phyloP scores from a whole-genome alignment of 2,329 filamentous ascomycete species.

The Chaetothyriales sp. region DNA sequence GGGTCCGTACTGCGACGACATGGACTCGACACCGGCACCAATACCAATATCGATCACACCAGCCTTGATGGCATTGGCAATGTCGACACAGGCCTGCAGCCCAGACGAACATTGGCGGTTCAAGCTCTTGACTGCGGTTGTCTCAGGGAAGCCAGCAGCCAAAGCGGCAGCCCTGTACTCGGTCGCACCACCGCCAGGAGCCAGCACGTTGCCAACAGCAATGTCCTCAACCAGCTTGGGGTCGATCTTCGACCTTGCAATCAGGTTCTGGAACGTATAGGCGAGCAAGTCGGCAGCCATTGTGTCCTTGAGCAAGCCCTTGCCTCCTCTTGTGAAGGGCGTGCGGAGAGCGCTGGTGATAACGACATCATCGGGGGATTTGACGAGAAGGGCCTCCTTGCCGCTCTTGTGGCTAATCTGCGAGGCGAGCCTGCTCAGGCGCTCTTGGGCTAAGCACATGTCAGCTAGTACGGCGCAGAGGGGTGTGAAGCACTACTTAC shows the following conservation, averaged over 20 bases:
- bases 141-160: constrained; percentile 77
- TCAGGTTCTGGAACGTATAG: constrained; percentile 64
- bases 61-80: constrained; percentile 77
- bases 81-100: constrained; percentile 80
- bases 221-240: constrained; percentile 81
- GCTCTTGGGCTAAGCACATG: constrained; percentile 36
- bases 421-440: constrained; percentile 43
- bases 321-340: constrained; percentile 80
- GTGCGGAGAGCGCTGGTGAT: constrained; percentile 85
- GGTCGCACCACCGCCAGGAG: constrained; percentile 85
- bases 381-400: constrained; percentile 26
- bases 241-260: constrained; percentile 78
- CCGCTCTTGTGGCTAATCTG: constrained; percentile 28
- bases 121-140: constrained; percentile 67
- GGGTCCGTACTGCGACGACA: constrained; percentile 84
- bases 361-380: constrained; percentile 58
- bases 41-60: constrained; percentile 95
- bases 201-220: constrained; percentile 76
- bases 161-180: constrained; percentile 89
- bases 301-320: constrained; percentile 93
- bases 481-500: neutral
- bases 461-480: constrained; percentile 15
- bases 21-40: constrained; percentile 91
- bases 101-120: constrained; percentile 94
- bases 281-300: constrained; percentile 69